These are phyloP conservation scores for Starmerella davenportii DNA, from an alignment of 805 yeast species.

Conservation along the genomic window DNA sequence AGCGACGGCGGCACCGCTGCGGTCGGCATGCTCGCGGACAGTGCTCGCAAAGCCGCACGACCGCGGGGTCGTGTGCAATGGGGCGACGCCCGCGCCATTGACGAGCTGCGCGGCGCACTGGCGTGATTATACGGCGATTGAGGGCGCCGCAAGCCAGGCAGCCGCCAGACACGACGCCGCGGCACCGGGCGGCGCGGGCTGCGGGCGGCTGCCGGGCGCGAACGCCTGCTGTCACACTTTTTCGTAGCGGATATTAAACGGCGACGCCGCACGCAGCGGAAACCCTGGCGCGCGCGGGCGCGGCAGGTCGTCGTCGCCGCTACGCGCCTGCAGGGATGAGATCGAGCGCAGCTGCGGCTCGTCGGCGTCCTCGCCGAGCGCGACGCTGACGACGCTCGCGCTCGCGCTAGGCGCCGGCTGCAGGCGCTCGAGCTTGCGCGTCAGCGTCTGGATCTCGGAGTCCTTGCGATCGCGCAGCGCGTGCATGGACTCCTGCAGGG, in stretches of 20 bases:
- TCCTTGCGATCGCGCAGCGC: slow-evolving; percentile 25
- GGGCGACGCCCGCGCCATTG: too few relatives aligned
- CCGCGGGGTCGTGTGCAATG: too few relatives aligned
- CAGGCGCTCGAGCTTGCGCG: slow-evolving; percentile 19
- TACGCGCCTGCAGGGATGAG: not conserved
- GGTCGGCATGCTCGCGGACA: too few relatives aligned
- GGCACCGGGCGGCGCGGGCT: too few relatives aligned
- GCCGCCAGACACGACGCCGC: too few relatives aligned
- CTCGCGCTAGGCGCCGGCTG: slow-evolving; percentile 6
- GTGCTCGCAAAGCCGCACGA: too few relatives aligned
- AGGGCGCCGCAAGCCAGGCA: too few relatives aligned
- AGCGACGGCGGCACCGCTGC: too few relatives aligned
- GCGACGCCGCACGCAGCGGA: slow-evolving; percentile 1
- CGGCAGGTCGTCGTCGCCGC: not conserved
- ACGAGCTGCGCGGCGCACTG: too few relatives aligned
- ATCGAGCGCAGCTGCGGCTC: not conserved
- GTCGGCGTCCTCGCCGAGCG: not conserved
- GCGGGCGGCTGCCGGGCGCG: too few relatives aligned
- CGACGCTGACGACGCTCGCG: not conserved
- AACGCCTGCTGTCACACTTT: too few relatives aligned
- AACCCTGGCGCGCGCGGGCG: not conserved
- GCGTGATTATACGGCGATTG: too few relatives aligned
- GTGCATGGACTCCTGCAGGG: slow-evolving; percentile 26
- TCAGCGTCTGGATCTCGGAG: slow-evolving; percentile 21
- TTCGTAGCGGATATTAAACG: not conserved